Percentiles rank a stretch among this genome's conserved stretches.
These are phyloP conservation scores for Rhododendron simsii DNA, from an alignment of 148 eudicot species.

Conservation along the genomic window DNA sequence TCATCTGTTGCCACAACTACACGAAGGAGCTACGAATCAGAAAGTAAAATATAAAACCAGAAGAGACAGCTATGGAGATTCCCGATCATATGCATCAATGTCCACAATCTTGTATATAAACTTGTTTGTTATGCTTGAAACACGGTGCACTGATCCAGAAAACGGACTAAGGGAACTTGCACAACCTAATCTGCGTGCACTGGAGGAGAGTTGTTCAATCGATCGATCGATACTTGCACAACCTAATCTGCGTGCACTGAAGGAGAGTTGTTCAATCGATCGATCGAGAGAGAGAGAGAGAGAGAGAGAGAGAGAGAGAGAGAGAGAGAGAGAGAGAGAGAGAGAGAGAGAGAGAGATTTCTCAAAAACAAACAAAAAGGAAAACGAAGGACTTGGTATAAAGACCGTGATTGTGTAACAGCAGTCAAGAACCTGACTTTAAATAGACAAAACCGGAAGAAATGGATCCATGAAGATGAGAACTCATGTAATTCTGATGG, in stretches of 20 bases:
- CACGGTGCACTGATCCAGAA: not conserved
- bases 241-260: too few relatives aligned
- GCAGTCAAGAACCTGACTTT: not conserved
- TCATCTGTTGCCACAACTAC: conserved; percentile 98
- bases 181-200: not conserved
- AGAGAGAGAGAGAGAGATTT: not conserved
- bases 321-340: too few relatives aligned
- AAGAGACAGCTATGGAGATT: not conserved
- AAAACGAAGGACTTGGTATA: not conserved
- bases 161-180: not conserved
- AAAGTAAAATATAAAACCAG: not conserved
- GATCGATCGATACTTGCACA: too few relatives aligned
- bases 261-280: too few relatives aligned
- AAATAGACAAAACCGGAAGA: not conserved
- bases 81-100: not conserved
- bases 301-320: too few relatives aligned
- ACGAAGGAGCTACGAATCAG: conserved; percentile 6
- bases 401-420: not conserved
- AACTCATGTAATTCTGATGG: not conserved
- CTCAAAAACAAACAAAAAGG: not conserved
- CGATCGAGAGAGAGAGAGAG: too few relatives aligned
- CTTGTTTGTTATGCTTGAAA: not conserved
- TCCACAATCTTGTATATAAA: not conserved
- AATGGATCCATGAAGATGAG: not conserved
- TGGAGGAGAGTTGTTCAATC: not conserved